Conservation (phyloP, 306 rosid species). For the Dicorynia guianensis region DNA sequence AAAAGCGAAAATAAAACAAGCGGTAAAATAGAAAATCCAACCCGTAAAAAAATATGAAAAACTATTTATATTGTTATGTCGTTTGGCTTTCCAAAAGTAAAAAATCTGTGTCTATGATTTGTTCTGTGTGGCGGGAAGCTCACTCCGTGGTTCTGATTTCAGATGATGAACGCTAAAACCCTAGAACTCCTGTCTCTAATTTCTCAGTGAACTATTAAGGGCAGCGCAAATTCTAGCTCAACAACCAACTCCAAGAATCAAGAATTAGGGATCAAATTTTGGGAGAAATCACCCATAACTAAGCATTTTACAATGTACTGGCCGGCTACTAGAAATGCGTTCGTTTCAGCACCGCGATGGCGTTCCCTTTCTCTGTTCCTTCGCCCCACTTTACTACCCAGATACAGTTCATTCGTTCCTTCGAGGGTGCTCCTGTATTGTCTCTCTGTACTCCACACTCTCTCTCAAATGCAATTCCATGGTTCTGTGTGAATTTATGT, state of each 20-base stretch:
- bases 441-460: slow-evolving; percentile 26
- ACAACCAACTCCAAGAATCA: not conserved
- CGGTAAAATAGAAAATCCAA: too few relatives aligned
- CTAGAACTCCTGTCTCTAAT: not conserved
- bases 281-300: not conserved
- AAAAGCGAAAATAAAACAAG: too few relatives aligned
- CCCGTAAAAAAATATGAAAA: too few relatives aligned
- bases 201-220: not conserved
- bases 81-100: too few relatives aligned
- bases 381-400: slow-evolving; percentile 45
- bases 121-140: slow-evolving; percentile 26
- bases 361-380: slow-evolving; percentile 59
- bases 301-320: slow-evolving; percentile 55
- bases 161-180: not conserved
- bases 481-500: not conserved
- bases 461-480: not conserved
- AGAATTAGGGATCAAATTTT: not conserved
- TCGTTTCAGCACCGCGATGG: slow-evolving; percentile 60
- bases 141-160: not conserved
- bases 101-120: too few relatives aligned
- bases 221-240: not conserved
- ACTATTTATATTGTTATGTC: too few relatives aligned
- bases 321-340: slow-evolving; percentile 61
- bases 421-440: slow-evolving; percentile 60
- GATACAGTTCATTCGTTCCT: slow-evolving; percentile 52